phyloP scores from a whole-genome alignment of 805 yeast genomes.

The Barnettozyma salicaria region DNA sequence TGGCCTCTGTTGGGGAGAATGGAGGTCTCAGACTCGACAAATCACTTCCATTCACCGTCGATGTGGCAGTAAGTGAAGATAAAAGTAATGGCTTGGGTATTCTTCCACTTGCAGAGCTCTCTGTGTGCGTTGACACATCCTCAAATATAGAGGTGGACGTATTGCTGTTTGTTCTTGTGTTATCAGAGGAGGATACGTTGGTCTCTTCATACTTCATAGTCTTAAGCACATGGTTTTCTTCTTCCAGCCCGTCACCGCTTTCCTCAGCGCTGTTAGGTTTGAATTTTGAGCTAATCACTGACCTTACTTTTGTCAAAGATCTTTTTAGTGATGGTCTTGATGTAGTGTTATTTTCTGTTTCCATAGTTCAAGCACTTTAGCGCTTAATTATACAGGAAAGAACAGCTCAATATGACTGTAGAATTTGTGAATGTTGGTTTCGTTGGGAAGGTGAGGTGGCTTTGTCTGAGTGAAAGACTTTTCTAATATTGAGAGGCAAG shows the following conservation, averaged over 20 bases:
- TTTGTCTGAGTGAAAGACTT: too few species aligned
- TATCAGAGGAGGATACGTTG: constrained; percentile 1
- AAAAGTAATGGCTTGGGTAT: not conserved
- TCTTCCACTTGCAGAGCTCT: not conserved
- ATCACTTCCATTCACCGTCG: too few species aligned
- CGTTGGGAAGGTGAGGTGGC: too few species aligned
- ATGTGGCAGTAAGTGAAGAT: not conserved
- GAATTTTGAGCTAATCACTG: constrained; percentile 20
- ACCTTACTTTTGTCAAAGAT: constrained; percentile 22
- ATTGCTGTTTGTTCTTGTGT: constrained; percentile 7
- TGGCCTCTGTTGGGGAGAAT: too few species aligned
- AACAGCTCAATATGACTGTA: too few species aligned
- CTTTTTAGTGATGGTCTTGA: constrained; percentile 17
- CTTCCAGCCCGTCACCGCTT: constrained; percentile 1
- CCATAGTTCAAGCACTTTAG: too few species aligned
- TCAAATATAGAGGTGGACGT: not conserved
- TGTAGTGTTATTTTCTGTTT: not conserved
- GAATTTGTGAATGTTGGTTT: too few species aligned
- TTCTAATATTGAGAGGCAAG: too few species aligned
- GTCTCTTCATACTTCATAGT: constrained; percentile 23
- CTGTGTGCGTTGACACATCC: not conserved
- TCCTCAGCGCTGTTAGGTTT: constrained; percentile 1
- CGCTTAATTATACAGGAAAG: too few species aligned
- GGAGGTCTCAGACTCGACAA: too few species aligned
- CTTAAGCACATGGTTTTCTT: constrained; percentile 14